phyloP scores from a whole-genome alignment of 768 basidiomycete genomes.

The Trichaptum fuscoviolaceum region DNA sequence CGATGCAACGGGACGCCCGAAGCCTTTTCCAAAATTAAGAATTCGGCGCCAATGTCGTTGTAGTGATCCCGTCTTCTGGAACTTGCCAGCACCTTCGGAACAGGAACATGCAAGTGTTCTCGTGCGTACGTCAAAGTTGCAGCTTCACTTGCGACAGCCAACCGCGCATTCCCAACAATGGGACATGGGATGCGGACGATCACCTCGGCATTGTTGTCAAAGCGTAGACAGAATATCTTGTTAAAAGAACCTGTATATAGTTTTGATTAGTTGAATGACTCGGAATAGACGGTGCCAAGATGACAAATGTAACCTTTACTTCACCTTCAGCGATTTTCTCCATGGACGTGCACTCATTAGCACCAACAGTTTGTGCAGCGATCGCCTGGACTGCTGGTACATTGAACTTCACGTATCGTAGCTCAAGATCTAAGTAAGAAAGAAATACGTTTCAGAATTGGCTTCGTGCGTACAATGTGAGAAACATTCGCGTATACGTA shows the following conservation, averaged over 20 bases:
- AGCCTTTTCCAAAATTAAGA: background rate
- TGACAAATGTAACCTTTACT: background rate
- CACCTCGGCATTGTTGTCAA: background rate
- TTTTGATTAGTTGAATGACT: too few relatives aligned
- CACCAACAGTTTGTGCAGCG: slow-evolving; percentile 11
- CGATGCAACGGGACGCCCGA: background rate
- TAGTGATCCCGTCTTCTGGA: background rate
- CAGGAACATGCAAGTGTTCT: background rate
- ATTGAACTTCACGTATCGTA: slow-evolving; percentile 14
- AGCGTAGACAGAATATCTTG: background rate
- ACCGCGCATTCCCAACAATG: background rate
- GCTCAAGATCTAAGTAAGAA: slow-evolving; percentile 9
- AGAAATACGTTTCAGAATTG: too few relatives aligned
- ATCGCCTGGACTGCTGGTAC: slow-evolving; percentile 11
- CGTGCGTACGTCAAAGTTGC: background rate
- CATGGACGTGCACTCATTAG: slow-evolving; percentile 8
- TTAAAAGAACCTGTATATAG: background rate
- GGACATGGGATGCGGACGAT: background rate
- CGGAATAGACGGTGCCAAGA: too few relatives aligned
- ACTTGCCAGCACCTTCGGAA: background rate
- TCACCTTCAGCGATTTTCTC: slow-evolving; percentile 12
- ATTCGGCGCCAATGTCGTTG: background rate
- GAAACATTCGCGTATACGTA: background rate
- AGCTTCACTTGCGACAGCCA: background rate
- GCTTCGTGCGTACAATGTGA: too few relatives aligned